phyloP scores from a whole-genome alignment of 2,329 filamentous ascomycete genomes.

The Fusarium torreyae region DNA sequence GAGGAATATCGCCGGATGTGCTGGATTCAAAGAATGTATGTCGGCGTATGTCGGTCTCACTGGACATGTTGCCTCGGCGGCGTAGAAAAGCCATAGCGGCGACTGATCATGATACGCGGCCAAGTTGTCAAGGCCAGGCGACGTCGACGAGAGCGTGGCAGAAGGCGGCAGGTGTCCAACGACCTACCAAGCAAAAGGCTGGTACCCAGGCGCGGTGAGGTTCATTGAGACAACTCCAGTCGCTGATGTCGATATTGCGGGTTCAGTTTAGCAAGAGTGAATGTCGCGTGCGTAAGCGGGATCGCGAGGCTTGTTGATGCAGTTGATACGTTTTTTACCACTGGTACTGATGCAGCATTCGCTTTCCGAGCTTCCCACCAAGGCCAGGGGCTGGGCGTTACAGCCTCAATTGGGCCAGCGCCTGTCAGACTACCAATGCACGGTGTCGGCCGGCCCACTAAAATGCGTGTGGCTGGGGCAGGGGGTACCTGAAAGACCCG shows the following conservation, averaged over 20 bases:
- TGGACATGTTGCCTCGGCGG: conserved; percentile 72
- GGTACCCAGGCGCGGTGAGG: conserved; percentile 37
- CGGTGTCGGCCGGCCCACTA: conserved; percentile 42
- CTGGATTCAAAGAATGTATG: conserved; percentile 60
- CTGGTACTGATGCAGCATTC: conserved; percentile 33
- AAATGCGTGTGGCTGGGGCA: conserved; percentile 46
- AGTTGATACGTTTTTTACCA: conserved; percentile 36
- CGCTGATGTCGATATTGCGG: conserved; percentile 21
- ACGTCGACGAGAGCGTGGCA: conserved; percentile 34
- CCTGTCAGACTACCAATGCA: conserved; percentile 43
- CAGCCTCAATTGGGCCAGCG: conserved; percentile 44
- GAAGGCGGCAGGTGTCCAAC: conserved; percentile 44
- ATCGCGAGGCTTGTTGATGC: conserved; percentile 33
- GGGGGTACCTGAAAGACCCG: conserved; percentile 35
- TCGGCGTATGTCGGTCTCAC: conserved; percentile 72
- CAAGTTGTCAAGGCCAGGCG: conserved; percentile 43
- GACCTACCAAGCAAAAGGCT: conserved; percentile 49
- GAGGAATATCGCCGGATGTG: conserved; percentile 49
- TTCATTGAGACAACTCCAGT: conserved; percentile 44
- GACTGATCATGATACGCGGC: conserved; percentile 58
- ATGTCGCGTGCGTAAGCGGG: conserved; percentile 23
- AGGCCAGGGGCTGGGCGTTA: conserved; percentile 43
- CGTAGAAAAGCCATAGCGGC: conserved; percentile 72
- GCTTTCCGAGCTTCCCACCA: conserved; percentile 43
- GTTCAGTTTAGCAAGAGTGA: conserved; percentile 12